Evolutionary conservation across 1,284 basidiomycete species (phyloP), one percentile per base, ranked within the genome.

Genomic region (Sanghuangporus weigelae): DNA sequence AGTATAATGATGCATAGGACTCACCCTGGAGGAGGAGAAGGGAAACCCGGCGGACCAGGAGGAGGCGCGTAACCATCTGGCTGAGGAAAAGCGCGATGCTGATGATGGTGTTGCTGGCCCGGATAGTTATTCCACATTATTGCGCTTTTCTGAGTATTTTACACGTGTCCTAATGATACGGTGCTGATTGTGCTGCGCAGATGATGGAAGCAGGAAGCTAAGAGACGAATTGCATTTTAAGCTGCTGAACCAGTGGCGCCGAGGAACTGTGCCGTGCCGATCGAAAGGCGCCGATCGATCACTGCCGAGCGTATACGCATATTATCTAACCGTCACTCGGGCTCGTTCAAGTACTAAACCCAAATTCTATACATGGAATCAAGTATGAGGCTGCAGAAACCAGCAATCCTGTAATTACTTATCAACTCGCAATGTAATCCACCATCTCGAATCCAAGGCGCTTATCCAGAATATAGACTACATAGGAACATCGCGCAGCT

Each of bases 111-210:
- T 16, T 61, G 63, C 11, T 65, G 63, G 31, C 62, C 62, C 36
- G 62, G 62, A 63, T 63, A 59, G 35, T 60, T 56, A 35, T 46
- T 46, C 59, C 63, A 60, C 63, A 64, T 64, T 51, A 49, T n/a
- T 19, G 36, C 54, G 10, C 2, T 40, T 48, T 14, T 31, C 16
- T 7, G 50, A 42, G 36, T 8, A 26, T 14, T 21, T 55, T 42
- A 51, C 12, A 46, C 16, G 11, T 26, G 38, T 40, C 38, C 44
- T 16, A 54, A 8, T 23, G 50, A 35, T 42, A 11, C 26, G 26
- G 14, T 12, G 40, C 36, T 60, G n/a, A 53, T 36, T 35, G n/a
- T n/a, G 44, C 12, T 51, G 42, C 5, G 14, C n/a, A 5, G 7
- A 35, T 36, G 42, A 14, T 57, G 35, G 19, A 11, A 42, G 38